A percentile compares a stretch with the other conserved stretches of the same genome.
Evolutionary conservation across 768 basidiomycete species (phyloP).

Genomic region (Rickenella mellea): DNA sequence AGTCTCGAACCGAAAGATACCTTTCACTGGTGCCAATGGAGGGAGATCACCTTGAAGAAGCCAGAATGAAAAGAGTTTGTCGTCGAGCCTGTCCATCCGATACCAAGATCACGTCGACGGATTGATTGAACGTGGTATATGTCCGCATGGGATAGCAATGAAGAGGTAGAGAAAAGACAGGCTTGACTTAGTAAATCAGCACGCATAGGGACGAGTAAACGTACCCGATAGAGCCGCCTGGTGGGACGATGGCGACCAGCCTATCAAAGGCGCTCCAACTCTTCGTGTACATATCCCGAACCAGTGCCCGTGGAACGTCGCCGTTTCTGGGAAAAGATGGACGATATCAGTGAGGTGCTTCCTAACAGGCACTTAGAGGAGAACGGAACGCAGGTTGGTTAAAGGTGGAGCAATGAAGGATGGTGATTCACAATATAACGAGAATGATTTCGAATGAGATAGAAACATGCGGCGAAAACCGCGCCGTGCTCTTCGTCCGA

Average conservation of each 20-base stretch:
- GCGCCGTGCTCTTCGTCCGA: too few species aligned
- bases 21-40: slow-evolving; percentile 72
- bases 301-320: slow-evolving; percentile 74
- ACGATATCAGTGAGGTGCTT: too few species aligned
- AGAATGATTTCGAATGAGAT: too few species aligned
- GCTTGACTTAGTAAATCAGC: not conserved
- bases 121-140: too few species aligned
- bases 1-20: slow-evolving; percentile 81
- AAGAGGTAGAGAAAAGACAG: too few species aligned
- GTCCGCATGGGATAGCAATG: too few species aligned
- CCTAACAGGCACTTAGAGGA: too few species aligned
- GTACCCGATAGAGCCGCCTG: slow-evolving; percentile 81
- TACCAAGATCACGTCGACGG: too few species aligned
- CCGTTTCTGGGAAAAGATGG: slow-evolving; percentile 52
- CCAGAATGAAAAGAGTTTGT: slow-evolving; percentile 89
- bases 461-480: too few species aligned
- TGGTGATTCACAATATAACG: too few species aligned
- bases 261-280: slow-evolving; percentile 90
- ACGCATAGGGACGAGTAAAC: slow-evolving; percentile 18
- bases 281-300: slow-evolving; percentile 87
- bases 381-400: too few species aligned
- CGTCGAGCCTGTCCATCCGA: slow-evolving; percentile 58
- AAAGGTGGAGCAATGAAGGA: too few species aligned
- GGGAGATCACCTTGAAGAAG: slow-evolving; percentile 70
- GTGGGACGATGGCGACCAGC: slow-evolving; percentile 82